Conservation (phyloP, 176 grass and related monocot species). For the Rhynchospora tenuis region DNA sequence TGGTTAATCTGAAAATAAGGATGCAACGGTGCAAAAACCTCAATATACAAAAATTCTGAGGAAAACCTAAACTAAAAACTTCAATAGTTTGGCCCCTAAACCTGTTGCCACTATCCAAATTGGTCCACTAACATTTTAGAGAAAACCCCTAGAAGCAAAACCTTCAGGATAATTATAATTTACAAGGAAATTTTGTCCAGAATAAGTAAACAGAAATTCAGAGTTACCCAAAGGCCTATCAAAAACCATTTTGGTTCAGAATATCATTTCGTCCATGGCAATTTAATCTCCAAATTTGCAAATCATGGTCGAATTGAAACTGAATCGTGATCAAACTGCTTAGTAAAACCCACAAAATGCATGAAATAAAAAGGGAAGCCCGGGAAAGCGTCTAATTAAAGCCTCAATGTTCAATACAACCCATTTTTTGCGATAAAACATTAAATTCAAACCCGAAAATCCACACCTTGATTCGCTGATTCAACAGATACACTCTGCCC, state of each 20-base stretch:
- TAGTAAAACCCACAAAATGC: not conserved
- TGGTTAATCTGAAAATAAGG: not conserved
- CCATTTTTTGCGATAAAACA: not conserved
- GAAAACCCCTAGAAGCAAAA: not conserved
- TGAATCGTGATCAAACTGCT: not conserved
- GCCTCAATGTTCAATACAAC: not conserved
- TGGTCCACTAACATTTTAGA: not conserved
- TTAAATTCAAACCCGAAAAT: not conserved
- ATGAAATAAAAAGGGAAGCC: not conserved
- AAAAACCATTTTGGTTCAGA: not conserved
- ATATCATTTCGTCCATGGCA: not conserved
- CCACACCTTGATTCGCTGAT: constrained; percentile 15
- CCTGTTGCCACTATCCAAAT: not conserved
- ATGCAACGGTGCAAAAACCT: not conserved
- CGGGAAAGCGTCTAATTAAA: not conserved
- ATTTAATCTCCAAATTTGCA: not conserved
- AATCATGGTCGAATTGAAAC: not conserved
- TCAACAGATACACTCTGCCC: constrained; percentile 8
- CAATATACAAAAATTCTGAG: not conserved
- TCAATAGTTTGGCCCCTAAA: not conserved
- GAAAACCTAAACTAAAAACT: not conserved
- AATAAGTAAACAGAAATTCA: not conserved
- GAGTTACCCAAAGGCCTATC: not conserved
- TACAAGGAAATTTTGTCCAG: not conserved
- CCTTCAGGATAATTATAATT: not conserved